A percentile compares a stretch with the other conserved stretches of the same genome.
Conservation (phyloP, 2,329 filamentous ascomycete species). For the Pseudomassariella vexata region DNA sequence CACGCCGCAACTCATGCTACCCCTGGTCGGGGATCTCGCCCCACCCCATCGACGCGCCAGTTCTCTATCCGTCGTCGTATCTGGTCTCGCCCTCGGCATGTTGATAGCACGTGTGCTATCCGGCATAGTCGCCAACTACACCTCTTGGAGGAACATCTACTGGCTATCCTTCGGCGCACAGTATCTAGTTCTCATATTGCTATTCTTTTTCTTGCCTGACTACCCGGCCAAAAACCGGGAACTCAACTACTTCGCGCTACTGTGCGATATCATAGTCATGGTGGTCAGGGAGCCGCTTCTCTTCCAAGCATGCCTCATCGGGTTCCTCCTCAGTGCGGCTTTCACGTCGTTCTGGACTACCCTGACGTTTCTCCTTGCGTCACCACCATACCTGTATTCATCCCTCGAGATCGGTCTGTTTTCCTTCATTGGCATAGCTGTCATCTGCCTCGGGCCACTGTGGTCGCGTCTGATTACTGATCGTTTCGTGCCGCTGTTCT, state of each 20-base stretch:
- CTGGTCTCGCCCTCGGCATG: conserved; percentile 59
- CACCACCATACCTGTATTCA: conserved; percentile 61
- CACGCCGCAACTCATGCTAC: conserved; percentile 56
- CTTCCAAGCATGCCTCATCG: conserved; percentile 49
- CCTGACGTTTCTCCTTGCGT: conserved; percentile 71
- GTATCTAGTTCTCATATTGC: conserved; percentile 53
- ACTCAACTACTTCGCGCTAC: conserved; percentile 53
- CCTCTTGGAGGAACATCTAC: conserved; percentile 62
- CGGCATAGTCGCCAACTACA: conserved; percentile 61
- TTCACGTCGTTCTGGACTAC: conserved; percentile 69
- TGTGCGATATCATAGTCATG: conserved; percentile 55
- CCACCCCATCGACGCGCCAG: conserved; percentile 55
- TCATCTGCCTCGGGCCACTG: conserved; percentile 62
- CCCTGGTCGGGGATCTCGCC: conserved; percentile 62
- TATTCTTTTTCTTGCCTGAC: conserved; percentile 65
- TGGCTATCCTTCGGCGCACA: conserved; percentile 62
- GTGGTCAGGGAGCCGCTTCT: conserved; percentile 53
- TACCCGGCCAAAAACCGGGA: conserved; percentile 60
- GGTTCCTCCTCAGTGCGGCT: conserved; percentile 37
- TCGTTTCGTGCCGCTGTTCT: conserved; percentile 60
- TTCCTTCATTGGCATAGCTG: conserved; percentile 67
- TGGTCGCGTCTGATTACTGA: conserved; percentile 69
- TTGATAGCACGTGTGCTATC: conserved; percentile 63
- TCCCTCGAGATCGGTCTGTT: conserved; percentile 71
- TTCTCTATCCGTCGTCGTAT: conserved; percentile 59